These are phyloP conservation scores for Fusarium nisikadoi DNA, from an alignment of 2,329 filamentous ascomycete genomes.

Conservation along the genomic window DNA sequence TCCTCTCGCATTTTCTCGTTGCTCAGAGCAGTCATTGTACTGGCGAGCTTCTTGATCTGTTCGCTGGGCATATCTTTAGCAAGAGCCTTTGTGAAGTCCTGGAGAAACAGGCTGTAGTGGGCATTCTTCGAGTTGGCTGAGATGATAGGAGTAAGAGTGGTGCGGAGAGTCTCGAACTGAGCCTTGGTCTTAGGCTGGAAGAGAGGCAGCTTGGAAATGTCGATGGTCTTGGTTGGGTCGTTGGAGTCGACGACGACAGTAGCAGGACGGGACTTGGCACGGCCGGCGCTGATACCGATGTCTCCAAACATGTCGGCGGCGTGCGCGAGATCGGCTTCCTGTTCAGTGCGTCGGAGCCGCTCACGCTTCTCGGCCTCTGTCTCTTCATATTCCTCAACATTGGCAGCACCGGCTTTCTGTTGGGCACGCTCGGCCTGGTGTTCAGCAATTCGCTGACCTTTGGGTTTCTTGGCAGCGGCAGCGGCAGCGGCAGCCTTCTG, in stretches of 20 bases:
- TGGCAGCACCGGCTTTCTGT: constrained; percentile 62
- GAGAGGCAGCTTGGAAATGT: constrained; percentile 81
- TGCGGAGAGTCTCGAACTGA: constrained; percentile 84
- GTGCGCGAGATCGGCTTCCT: constrained; percentile 88
- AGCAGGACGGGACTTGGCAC: constrained; percentile 73
- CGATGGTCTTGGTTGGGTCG: constrained; percentile 82
- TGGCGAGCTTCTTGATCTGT: constrained; percentile 96
- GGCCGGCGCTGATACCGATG: constrained; percentile 72
- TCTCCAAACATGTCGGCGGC: constrained; percentile 90
- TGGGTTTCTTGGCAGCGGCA: constrained; percentile 90
- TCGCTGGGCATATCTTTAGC: constrained; percentile 88
- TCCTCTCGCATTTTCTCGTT: constrained; percentile 99
- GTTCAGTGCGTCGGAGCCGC: constrained; percentile 80
- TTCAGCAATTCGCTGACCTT: constrained; percentile 86
- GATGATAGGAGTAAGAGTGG: constrained; percentile 82
- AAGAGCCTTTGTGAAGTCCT: constrained; percentile 89
- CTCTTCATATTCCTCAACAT: constrained; percentile 75
- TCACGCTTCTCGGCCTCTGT: constrained; percentile 77
- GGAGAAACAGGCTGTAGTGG: constrained; percentile 88
- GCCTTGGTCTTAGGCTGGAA: constrained; percentile 91
- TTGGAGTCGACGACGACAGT: constrained; percentile 75
- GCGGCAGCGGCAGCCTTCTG: constrained; percentile 90
- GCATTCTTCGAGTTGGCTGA: constrained; percentile 82
- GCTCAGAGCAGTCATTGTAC: constrained; percentile 84
- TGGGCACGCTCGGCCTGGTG: constrained; percentile 71